These are phyloP conservation scores for Fragilaria radians DNA, from an alignment of 108 stramenopile species.

Conservation along the genomic window DNA sequence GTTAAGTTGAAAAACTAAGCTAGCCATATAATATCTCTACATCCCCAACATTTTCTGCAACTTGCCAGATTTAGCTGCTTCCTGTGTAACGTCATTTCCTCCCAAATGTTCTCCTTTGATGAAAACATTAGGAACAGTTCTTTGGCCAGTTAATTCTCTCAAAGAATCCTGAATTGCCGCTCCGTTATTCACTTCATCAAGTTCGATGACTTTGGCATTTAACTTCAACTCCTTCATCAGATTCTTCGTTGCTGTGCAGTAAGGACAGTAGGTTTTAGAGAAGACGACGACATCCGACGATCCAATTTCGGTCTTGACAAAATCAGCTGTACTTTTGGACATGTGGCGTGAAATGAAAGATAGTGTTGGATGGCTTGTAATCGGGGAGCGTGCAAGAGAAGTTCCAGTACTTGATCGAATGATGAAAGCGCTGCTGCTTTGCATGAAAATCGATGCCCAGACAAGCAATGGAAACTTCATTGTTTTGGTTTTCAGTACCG, in stretches of 20 bases:
- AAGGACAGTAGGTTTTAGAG: conserved; percentile 55
- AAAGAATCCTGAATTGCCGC: conserved; percentile 52
- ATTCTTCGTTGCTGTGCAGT: conserved; percentile 55
- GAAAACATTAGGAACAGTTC: conserved; percentile 81
- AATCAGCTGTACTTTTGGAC: conserved; percentile 24
- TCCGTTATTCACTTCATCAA: conserved; percentile 70
- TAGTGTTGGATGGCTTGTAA: background rate
- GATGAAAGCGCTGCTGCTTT: background rate
- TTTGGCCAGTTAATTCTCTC: conserved; percentile 52
- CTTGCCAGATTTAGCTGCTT: conserved; percentile 49
- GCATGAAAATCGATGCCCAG: background rate
- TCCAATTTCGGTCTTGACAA: conserved; percentile 66
- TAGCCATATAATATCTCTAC: background rate
- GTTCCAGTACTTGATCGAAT: background rate
- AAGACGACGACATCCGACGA: conserved; percentile 64
- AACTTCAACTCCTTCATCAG: conserved; percentile 41
- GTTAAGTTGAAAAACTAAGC: too few species aligned
- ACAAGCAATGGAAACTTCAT: background rate
- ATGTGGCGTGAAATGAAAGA: background rate
- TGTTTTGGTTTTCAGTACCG: too few species aligned
- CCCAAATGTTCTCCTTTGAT: conserved; percentile 76
- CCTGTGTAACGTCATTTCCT: conserved; percentile 75
- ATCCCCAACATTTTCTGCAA: conserved; percentile 57
- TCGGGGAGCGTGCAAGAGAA: background rate
- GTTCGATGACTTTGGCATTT: conserved; percentile 53